Base-by-base conservation (phyloP, 169 alveolate species). In the Cryptosporidium ryanae region DNA sequence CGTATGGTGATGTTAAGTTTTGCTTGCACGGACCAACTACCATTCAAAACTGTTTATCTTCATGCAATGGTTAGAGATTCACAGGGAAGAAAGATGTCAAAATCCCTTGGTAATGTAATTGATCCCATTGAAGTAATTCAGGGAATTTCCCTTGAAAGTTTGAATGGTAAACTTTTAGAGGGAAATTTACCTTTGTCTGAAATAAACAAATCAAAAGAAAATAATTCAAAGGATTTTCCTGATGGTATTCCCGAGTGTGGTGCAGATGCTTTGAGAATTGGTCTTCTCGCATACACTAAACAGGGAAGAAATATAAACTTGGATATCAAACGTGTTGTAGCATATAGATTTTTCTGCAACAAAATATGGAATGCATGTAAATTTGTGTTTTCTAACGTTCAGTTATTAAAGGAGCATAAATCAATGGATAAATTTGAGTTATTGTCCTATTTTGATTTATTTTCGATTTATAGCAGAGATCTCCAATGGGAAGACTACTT, bases 161-260 rank as follows among this genome's bases (percentile, higher is more conserved):
- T 98, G 32, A 92, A 94, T 23, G 92, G 94, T 61, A 97, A 97
- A 90, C 84, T 98, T 59, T 76, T 91, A 66, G 94, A 94, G 38
- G 98, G 99, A 1, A 70, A 84, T 48, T 49, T 84, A 2, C 84
- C 93, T 18, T 92, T 91, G 67, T 93, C 95, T n/a, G 99, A 97
- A 91, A 92, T 96, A 32, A 95, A 96, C 76, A 95, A 95, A 90
- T 97, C 99, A n/a, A 90, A 93, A 17, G 94, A 92, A 49, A 90
- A 93, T 59, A 98, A 96, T 76, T 91, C 93, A 90, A 96, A 97
- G 90, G 99, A 98, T 84, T 98, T 97, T 92, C 99, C 99, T 4
- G 94, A 96, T 49, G 99, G 99, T 27, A 97, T 98, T 66, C 99
- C 99, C 7, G 98, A 95, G 82, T 98, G 99, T 91, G 99, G 99